Conservation (phyloP, 306 rosid genomes). For the Macrotyloma uniflorum region DNA sequence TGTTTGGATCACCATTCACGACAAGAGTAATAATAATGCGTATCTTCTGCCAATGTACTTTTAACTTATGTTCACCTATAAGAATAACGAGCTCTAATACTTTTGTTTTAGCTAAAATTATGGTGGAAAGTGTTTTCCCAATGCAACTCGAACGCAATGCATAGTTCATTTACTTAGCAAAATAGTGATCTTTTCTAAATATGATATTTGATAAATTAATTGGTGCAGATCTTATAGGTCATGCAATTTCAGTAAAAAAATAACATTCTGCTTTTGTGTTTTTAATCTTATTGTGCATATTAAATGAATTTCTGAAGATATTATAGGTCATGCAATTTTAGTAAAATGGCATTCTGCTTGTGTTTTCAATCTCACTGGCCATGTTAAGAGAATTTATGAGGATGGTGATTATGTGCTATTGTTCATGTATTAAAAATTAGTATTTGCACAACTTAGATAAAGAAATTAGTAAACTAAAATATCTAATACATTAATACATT, state of each 20-base stretch:
- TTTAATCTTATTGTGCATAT: background rate
- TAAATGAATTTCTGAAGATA: background rate
- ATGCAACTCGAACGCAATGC: background rate
- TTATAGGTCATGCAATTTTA: background rate
- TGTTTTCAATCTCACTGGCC: background rate
- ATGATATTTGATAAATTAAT: background rate
- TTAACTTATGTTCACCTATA: background rate
- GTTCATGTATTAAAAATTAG: no score
- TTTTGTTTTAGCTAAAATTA: background rate
- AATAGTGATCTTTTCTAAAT: background rate
- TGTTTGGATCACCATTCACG: background rate
- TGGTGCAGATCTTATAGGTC: background rate
- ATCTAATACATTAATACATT: no score
- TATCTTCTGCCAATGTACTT: background rate
- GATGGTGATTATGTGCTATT: no score
- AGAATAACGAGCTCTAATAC: background rate
- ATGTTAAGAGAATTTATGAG: no score
- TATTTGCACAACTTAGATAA: no score
- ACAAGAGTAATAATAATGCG: background rate
- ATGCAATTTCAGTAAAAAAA: background rate
- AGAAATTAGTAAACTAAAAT: no score
- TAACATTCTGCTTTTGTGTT: background rate
- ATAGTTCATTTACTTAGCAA: background rate
- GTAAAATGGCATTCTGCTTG: background rate
- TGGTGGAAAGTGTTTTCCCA: background rate